Evolutionary conservation across 2,329 filamentous ascomycete genomes (phyloP).

Genomic region (Endoconidiophora polonica): DNA sequence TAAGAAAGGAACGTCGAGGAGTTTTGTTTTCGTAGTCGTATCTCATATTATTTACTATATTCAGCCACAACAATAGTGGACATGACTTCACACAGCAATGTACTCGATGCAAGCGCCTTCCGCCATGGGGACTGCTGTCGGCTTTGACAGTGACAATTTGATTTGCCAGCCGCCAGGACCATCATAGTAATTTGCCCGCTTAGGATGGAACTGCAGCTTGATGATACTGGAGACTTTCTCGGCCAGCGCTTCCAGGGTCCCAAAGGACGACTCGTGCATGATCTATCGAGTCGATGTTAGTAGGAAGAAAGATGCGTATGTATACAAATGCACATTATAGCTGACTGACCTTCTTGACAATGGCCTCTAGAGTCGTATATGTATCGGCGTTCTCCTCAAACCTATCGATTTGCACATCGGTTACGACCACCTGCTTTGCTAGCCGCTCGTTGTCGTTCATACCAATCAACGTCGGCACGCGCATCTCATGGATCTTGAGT

Average conservation of each 20-base stretch:
- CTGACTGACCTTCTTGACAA: constrained; percentile 33
- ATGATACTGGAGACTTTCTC: constrained; percentile 30
- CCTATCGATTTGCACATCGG: constrained; percentile 44
- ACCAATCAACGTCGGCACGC: constrained; percentile 52
- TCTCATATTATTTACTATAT: too few relatives aligned
- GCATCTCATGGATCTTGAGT: constrained; percentile 39
- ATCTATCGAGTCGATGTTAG: constrained; percentile 22
- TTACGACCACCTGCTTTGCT: constrained; percentile 48
- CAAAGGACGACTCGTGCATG: constrained; percentile 39
- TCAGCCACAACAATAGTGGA: too few relatives aligned
- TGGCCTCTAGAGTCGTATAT: constrained; percentile 39
- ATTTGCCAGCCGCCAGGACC: constrained; percentile 30
- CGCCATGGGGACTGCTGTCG: constrained; percentile 54
- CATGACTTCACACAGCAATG: neutral
- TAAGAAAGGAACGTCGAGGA: too few relatives aligned
- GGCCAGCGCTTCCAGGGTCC: constrained; percentile 47
- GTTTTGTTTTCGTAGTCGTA: too few relatives aligned
- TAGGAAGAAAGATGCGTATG: neutral
- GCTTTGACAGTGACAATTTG: constrained; percentile 50
- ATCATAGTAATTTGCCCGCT: constrained; percentile 3
- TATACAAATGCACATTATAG: neutral
- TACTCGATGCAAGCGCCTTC: constrained; percentile 51
- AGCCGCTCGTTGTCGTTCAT: constrained; percentile 55
- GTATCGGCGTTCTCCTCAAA: constrained; percentile 30
- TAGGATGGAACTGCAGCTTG: constrained; percentile 24